phyloP scores from a whole-genome alignment of 1,139 yeast species.

The Suzukiozyma palmioleophila region DNA sequence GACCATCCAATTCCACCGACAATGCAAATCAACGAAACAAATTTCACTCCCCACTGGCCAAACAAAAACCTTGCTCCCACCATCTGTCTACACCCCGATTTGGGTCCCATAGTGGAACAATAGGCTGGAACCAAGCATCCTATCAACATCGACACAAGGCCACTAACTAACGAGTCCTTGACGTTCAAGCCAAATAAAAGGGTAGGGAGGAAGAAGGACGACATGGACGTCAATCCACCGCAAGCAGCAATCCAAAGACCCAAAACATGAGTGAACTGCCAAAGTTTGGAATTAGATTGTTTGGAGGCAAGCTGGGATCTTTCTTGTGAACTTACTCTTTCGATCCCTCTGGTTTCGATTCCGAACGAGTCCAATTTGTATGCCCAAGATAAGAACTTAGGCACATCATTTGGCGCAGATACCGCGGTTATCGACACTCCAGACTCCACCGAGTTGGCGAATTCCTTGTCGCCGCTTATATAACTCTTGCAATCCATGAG shows the following conservation, averaged over 20 bases:
- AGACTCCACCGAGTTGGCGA: neutral
- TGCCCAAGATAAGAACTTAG: slow-evolving; percentile 10
- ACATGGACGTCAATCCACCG: slow-evolving; percentile 39
- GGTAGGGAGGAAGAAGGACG: slow-evolving; percentile 33
- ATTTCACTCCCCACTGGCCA: slow-evolving; percentile 80
- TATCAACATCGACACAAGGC: slow-evolving; percentile 26
- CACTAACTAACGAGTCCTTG: slow-evolving; percentile 27
- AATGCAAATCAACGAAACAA: slow-evolving; percentile 64
- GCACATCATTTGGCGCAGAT: neutral
- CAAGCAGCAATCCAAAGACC: slow-evolving; percentile 48
- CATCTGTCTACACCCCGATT: slow-evolving; percentile 85
- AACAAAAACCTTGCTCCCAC: slow-evolving; percentile 73
- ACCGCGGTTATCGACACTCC: neutral
- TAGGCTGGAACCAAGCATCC: slow-evolving; percentile 47
- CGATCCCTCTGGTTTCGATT: slow-evolving; percentile 29
- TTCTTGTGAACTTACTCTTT: slow-evolving; percentile 24
- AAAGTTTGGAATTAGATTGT: slow-evolving; percentile 11
- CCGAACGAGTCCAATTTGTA: slow-evolving; percentile 23
- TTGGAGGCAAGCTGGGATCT: slow-evolving; percentile 12
- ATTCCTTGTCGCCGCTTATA: neutral
- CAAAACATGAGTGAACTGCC: slow-evolving; percentile 54
- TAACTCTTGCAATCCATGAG: neutral
- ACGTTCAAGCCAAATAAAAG: slow-evolving; percentile 26
- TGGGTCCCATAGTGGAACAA: slow-evolving; percentile 81
- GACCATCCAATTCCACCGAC: slow-evolving; percentile 86